Conservation (phyloP, 331 rosid species). For the Phaseolus coccineus region DNA sequence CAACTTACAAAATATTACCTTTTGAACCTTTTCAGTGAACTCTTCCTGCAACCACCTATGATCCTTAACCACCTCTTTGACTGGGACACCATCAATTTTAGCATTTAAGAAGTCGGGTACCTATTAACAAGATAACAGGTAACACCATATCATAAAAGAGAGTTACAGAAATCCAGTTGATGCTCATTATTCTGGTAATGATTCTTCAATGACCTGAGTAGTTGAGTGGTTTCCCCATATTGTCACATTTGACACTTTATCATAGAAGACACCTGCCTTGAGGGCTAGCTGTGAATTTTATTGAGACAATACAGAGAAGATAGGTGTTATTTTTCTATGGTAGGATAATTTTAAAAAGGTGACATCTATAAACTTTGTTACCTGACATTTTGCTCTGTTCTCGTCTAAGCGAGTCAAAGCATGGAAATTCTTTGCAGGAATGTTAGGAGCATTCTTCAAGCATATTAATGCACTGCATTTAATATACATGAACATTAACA, state of each 20-base stretch:
- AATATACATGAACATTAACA: constrained; percentile 38
- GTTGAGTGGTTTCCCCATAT: constrained; percentile 99
- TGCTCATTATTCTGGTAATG: constrained; percentile 5
- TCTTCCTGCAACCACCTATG: constrained; percentile 92
- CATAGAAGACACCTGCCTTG: constrained; percentile 98
- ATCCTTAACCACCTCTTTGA: constrained; percentile 89
- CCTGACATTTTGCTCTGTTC: constrained; percentile 99
- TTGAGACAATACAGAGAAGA: constrained; percentile 37
- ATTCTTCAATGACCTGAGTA: constrained; percentile 73
- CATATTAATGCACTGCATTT: constrained; percentile 83
- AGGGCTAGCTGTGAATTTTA: constrained; percentile 76
- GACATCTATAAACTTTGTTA: constrained; percentile 37
- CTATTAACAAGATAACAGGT: constrained; percentile 53
- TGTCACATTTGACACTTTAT: constrained; percentile 89
- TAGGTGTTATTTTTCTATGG: constrained; percentile 21
- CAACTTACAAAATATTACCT: constrained; percentile 55
- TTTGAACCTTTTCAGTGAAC: constrained; percentile 82
- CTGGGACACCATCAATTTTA: constrained; percentile 80
- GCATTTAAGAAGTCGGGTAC: constrained; percentile 97
- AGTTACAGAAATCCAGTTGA: constrained; percentile 29
- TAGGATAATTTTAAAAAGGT: not conserved
- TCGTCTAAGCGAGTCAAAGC: constrained; percentile 97
- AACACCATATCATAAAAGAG: constrained; percentile 33
- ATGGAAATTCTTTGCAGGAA: constrained; percentile 91
- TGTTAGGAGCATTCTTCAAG: constrained; percentile 94